These are phyloP conservation scores for Neospermospora avenae DNA, from an alignment of 2,329 filamentous ascomycete species.

Conservation along the genomic window DNA sequence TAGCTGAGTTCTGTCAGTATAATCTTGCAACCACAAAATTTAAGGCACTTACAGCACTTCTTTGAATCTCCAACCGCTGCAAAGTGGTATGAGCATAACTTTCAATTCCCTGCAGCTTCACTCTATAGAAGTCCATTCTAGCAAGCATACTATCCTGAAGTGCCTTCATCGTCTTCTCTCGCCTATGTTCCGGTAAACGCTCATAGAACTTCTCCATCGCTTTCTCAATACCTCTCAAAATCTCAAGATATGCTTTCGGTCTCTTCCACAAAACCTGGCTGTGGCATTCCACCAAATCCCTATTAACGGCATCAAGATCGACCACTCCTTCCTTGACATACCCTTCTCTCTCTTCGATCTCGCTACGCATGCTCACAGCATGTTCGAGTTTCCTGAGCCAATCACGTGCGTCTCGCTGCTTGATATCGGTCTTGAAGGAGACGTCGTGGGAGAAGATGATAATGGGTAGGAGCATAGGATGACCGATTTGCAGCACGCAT, in stretches of 20 bases:
- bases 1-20: constrained; percentile 41
- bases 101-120: constrained; percentile 60
- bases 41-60: constrained; percentile 50
- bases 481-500: constrained; percentile 51
- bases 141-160: constrained; percentile 52
- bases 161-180: constrained; percentile 37
- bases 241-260: constrained; percentile 58
- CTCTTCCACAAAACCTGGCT: constrained; percentile 62
- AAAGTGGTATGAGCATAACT: constrained; percentile 62
- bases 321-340: constrained; percentile 50
- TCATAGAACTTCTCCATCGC: constrained; percentile 32
- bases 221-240: constrained; percentile 47
- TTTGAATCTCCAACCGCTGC: constrained; percentile 57
- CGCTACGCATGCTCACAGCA: constrained; percentile 56
- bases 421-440: constrained; percentile 53
- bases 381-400: constrained; percentile 61
- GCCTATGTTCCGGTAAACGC: constrained; percentile 20
- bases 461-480: constrained; percentile 58
- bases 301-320: constrained; percentile 58
- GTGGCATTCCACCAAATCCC: constrained; percentile 63
- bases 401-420: constrained; percentile 59
- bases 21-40: neutral
- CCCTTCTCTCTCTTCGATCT: constrained; percentile 39
- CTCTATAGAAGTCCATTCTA: constrained; percentile 56
- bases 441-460: constrained; percentile 60